Percentiles rank a stretch among this genome's conserved stretches.
Conservation (phyloP, 768 basidiomycete species). For the Mycena haematopus region DNA sequence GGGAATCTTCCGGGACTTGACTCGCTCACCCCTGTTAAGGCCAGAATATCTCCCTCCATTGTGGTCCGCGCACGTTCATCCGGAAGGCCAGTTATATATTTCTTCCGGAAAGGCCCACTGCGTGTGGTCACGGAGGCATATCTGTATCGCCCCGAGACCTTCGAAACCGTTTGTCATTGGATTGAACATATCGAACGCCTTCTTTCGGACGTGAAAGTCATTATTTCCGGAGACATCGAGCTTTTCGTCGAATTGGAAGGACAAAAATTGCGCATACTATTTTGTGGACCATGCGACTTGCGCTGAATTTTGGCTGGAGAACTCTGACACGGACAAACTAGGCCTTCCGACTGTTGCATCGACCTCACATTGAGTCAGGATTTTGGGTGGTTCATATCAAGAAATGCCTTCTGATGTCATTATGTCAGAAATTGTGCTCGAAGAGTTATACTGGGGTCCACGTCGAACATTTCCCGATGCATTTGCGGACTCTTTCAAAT, state of each 20-base stretch:
- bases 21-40: neutral
- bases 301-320: conserved; percentile 65
- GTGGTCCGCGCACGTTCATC: conserved; percentile 59
- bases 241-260: conserved; percentile 56
- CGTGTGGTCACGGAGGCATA: conserved; percentile 61
- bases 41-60: conserved; percentile 44
- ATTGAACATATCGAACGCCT: conserved; percentile 38
- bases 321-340: conserved; percentile 47
- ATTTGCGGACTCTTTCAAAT: conserved; percentile 44
- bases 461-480: conserved; percentile 67
- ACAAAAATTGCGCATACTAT: conserved; percentile 60
- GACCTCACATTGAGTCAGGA: conserved; percentile 54
- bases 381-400: neutral
- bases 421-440: conserved; percentile 49
- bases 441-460: conserved; percentile 68
- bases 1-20: neutral
- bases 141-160: conserved; percentile 43
- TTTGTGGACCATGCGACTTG: conserved; percentile 55
- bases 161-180: conserved; percentile 47
- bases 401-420: neutral
- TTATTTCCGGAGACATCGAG: conserved; percentile 47
- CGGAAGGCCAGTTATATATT: conserved; percentile 69
- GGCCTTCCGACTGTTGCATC: conserved; percentile 52
- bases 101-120: conserved; percentile 41
- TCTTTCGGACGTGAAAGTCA: conserved; percentile 38